Evolutionary conservation across 805 yeast genomes (phyloP).

Genomic region (Saccharomycopsis fodiens): DNA sequence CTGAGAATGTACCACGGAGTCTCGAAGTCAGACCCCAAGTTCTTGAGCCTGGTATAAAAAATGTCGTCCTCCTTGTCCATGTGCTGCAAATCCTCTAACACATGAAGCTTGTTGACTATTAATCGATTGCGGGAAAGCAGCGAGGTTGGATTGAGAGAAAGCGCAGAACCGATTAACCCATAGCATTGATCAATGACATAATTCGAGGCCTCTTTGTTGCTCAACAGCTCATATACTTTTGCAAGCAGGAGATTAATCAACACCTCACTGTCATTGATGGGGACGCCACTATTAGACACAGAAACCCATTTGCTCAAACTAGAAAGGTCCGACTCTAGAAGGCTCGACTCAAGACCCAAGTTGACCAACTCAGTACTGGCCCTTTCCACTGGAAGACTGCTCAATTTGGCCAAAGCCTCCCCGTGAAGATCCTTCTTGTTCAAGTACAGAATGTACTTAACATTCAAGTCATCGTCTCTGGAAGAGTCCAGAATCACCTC

Average conservation of each 20-base stretch:
- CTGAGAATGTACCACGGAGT: constrained; percentile 54
- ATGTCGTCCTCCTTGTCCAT: constrained; percentile 24
- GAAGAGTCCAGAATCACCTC: constrained; percentile 43
- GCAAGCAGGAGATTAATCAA: constrained; percentile 60
- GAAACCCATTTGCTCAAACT: constrained; percentile 53
- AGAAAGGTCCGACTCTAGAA: constrained; percentile 49
- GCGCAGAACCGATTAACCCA: constrained; percentile 41
- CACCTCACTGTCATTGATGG: constrained; percentile 43
- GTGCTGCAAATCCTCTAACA: constrained; percentile 48
- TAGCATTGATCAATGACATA: constrained; percentile 44
- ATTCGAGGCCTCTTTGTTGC: constrained; percentile 30
- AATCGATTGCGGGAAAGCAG: constrained; percentile 45
- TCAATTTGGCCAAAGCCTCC: constrained; percentile 47
- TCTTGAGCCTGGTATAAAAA: constrained; percentile 24
- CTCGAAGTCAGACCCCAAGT: constrained; percentile 46
- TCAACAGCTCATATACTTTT: constrained; percentile 44
- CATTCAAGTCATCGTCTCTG: constrained; percentile 28
- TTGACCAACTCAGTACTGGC: constrained; percentile 50
- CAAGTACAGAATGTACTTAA: constrained; percentile 61
- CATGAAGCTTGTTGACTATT: constrained; percentile 48
- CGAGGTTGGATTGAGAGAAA: constrained; percentile 36
- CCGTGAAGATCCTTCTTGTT: constrained; percentile 72
- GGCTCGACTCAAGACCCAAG: constrained; percentile 70
- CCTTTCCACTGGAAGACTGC: constrained; percentile 10
- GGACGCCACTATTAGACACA: constrained; percentile 37